phyloP scores from a whole-genome alignment of 768 basidiomycete genomes.

The Chiua virens region DNA sequence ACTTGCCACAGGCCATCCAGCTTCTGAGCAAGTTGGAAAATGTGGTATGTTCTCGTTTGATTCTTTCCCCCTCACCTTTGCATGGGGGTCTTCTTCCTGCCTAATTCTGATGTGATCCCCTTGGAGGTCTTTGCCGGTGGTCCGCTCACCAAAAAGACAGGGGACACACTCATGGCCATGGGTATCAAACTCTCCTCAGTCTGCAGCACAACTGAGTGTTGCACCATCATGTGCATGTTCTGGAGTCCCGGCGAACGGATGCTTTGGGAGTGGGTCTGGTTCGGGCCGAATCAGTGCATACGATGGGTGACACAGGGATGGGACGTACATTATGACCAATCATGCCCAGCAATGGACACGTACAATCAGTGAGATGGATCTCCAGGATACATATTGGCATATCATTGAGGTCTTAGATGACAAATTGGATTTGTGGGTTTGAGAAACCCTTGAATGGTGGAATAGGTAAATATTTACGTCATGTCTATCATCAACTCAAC shows the following conservation, averaged over 20 bases:
- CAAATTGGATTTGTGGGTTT: too few relatives aligned
- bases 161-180: constrained; percentile 33
- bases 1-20: too few relatives aligned
- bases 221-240: constrained; percentile 17
- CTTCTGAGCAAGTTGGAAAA: constrained; percentile 13
- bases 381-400: too few relatives aligned
- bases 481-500: too few relatives aligned
- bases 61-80: too few relatives aligned
- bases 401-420: too few relatives aligned
- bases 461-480: too few relatives aligned
- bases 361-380: too few relatives aligned
- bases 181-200: constrained; percentile 34
- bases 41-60: constrained; percentile 23
- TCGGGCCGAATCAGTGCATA: constrained; percentile 21
- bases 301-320: constrained; percentile 38
- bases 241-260: constrained; percentile 22
- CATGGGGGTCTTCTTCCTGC: too few relatives aligned
- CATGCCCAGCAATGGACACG: too few relatives aligned
- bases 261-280: constrained; percentile 38
- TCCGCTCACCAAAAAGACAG: constrained; percentile 35
- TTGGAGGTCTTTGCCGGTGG: constrained; percentile 33
- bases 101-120: neutral
- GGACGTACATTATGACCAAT: too few relatives aligned
- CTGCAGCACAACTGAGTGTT: constrained; percentile 43
- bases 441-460: too few relatives aligned